Conservation (phyloP, 163 green algal genomes). For the Chlorella variabilis region DNA sequence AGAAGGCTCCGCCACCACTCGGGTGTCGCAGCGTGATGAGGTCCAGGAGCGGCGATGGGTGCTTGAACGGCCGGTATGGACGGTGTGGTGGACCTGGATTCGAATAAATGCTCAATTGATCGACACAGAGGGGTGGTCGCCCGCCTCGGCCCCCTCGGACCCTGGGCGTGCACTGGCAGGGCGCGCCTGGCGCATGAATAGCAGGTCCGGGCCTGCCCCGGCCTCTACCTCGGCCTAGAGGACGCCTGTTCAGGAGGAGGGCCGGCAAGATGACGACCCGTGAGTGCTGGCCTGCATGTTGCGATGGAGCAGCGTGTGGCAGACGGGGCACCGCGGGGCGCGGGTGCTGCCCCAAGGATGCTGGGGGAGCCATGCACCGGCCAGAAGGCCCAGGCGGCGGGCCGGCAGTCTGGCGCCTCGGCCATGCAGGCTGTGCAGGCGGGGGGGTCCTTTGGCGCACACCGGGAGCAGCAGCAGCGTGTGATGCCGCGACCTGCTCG, state of each 20-base stretch:
- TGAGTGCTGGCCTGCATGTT: constrained; percentile 27
- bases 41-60: no score
- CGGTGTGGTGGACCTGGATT: no score
- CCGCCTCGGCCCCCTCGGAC: no score
- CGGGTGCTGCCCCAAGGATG: background rate
- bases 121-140: no score
- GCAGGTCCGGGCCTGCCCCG: background rate
- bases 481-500: background rate
- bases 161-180: no score
- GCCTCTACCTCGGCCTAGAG: background rate
- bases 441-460: no score
- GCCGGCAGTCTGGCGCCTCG: background rate
- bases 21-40: no score
- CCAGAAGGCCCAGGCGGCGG: background rate
- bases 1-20: no score
- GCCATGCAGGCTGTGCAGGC: background rate
- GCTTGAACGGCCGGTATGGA: no score
- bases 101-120: no score
- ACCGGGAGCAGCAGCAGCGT: background rate
- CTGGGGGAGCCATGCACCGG: background rate
- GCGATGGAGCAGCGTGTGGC: background rate
- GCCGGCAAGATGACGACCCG: constrained; percentile 47
- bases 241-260: background rate
- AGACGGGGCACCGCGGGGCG: background rate
- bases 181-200: no score